Percentiles rank a stretch among this genome's conserved stretches.
Evolutionary conservation across 805 yeast genomes (phyloP).

Genomic region (Saccharomycopsis fermentans): DNA sequence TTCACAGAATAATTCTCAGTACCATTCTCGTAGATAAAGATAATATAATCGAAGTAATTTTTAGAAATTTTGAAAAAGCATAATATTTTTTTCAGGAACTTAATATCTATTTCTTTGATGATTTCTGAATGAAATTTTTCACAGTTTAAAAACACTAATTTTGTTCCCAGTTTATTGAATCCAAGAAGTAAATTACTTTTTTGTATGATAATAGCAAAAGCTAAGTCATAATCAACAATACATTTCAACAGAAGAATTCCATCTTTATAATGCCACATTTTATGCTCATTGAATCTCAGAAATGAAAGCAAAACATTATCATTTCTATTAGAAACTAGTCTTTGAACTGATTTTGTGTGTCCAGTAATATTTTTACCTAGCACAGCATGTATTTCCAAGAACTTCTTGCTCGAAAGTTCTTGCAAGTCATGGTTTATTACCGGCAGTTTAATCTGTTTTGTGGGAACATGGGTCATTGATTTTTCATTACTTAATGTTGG

Average conservation of each 20-base stretch:
- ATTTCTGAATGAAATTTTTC: not conserved
- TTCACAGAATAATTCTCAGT: conserved; percentile 3
- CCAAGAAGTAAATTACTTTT: not conserved
- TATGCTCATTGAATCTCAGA: conserved; percentile 52
- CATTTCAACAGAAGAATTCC: not conserved
- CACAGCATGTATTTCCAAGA: conserved; percentile 4
- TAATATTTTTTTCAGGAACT: not conserved
- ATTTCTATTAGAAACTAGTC: conserved; percentile 53
- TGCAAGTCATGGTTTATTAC: not conserved
- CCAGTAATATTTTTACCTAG: conserved; percentile 65
- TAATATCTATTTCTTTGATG: not conserved
- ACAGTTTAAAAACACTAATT: not conserved
- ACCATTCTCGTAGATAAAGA: conserved; percentile 38
- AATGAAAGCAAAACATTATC: conserved; percentile 52
- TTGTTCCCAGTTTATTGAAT: not conserved
- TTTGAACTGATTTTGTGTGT: conserved; percentile 70
- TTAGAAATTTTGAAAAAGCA: not conserved
- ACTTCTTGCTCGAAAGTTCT: not conserved
- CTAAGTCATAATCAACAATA: not conserved
- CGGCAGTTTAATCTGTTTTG: not conserved
- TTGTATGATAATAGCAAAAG: not conserved
- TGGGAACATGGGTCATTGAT: not conserved
- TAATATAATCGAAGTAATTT: conserved; percentile 28
- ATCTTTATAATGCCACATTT: conserved; percentile 37
- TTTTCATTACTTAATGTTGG: not conserved